Evolutionary conservation across 148 eudicot species (phyloP).

Genomic region (Vaccinium myrtillus): DNA sequence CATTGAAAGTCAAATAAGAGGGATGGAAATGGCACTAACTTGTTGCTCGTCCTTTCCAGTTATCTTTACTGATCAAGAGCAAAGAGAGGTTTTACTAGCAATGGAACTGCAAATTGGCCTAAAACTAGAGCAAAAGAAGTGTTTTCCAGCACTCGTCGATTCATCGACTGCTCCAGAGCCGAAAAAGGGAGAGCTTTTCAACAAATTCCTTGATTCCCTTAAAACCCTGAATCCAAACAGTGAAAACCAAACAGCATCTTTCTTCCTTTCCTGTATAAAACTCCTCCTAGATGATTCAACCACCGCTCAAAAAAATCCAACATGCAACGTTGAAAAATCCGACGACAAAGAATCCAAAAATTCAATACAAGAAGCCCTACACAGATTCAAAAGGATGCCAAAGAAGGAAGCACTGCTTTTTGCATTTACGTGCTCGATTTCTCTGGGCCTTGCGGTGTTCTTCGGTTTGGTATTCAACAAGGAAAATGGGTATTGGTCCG

Average conservation of each 20-base stretch:
- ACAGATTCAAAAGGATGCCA: constrained; percentile 6
- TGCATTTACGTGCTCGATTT: constrained; percentile 53
- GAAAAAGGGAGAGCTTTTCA: constrained; percentile 8
- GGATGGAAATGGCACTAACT: constrained; percentile 48
- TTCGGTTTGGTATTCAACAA: constrained; percentile 47
- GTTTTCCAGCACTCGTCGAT: constrained; percentile 19
- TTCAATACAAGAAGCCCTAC: background rate
- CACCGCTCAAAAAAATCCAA: background rate
- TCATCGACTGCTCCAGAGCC: constrained; percentile 30
- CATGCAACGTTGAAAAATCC: background rate
- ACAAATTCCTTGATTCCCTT: constrained; percentile 20
- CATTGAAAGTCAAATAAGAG: constrained; percentile 39
- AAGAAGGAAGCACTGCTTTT: constrained; percentile 28
- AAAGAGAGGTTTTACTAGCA: constrained; percentile 19
- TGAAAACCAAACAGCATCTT: constrained; percentile 22
- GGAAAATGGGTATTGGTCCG: constrained; percentile 59
- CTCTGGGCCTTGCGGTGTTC: constrained; percentile 45
- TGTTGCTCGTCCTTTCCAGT: constrained; percentile 21
- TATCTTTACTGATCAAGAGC: constrained; percentile 21
- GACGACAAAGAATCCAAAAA: background rate
- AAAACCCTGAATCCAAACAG: constrained; percentile 10
- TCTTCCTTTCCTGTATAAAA: constrained; percentile 41
- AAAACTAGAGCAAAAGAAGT: constrained; percentile 29
- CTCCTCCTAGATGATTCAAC: constrained; percentile 20
- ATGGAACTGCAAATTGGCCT: constrained; percentile 17